A percentile compares a stretch with the other conserved stretches of the same genome.
Conservation (phyloP, 176 grass and related monocot species). For the Carex cristatella region DNA sequence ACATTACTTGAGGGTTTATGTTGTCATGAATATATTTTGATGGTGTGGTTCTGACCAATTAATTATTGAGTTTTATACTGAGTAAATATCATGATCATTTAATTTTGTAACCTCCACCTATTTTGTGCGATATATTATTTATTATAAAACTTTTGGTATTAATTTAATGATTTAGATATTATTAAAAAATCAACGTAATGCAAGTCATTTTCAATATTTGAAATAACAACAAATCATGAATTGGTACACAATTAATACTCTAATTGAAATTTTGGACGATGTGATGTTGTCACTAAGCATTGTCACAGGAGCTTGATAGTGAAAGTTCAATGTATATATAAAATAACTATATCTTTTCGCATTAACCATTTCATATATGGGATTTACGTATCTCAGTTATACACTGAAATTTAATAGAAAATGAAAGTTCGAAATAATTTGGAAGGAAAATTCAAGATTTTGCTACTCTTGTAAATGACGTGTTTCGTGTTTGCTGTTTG, state of each 20-base stretch:
- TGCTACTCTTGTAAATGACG: neutral
- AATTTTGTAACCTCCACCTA: too few species aligned
- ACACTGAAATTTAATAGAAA: neutral
- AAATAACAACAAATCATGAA: neutral
- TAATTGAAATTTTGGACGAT: neutral
- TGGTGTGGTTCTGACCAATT: too few species aligned
- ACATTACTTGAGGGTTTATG: too few species aligned
- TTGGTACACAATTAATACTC: neutral
- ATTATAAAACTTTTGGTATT: too few species aligned
- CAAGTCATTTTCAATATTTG: neutral
- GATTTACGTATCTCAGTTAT: neutral
- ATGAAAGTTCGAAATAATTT: neutral
- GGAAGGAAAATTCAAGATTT: neutral
- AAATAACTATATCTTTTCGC: neutral
- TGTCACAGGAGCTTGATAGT: neutral
- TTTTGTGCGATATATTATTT: too few species aligned
- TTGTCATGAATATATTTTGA: too few species aligned
- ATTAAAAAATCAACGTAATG: neutral
- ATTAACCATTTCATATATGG: neutral
- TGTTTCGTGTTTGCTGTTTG: neutral
- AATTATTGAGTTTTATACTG: too few species aligned
- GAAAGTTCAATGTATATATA: neutral
- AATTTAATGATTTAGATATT: too few species aligned
- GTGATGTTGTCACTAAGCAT: neutral
- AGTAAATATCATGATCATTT: too few species aligned